These are phyloP conservation scores for Macrophomina tecta DNA, from an alignment of 2,329 filamentous ascomycete genomes.

Conservation along the genomic window DNA sequence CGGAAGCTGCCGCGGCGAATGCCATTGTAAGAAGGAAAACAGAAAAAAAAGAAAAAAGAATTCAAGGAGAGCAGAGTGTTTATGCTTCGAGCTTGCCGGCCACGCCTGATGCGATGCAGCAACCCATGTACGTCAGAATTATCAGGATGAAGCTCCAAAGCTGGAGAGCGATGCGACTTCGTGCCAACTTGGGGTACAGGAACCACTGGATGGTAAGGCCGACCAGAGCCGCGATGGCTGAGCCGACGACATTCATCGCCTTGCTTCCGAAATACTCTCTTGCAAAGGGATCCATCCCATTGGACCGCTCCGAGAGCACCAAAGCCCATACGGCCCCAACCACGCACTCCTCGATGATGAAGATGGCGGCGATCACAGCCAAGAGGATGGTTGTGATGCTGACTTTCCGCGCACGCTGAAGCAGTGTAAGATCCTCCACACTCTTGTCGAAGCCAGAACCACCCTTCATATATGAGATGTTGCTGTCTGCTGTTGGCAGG, in stretches of 20 bases:
- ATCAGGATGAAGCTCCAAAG: slow-evolving; percentile 26
- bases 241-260: slow-evolving; percentile 15
- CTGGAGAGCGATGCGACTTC: slow-evolving; percentile 6
- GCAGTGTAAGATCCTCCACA: slow-evolving; percentile 9
- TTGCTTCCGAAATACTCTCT: slow-evolving; percentile 25
- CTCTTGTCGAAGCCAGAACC: slow-evolving; percentile 8
- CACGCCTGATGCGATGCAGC: slow-evolving; percentile 22
- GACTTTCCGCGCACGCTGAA: background rate
- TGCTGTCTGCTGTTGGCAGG: slow-evolving; percentile 1
- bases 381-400: background rate
- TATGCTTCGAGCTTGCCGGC: slow-evolving; percentile 1
- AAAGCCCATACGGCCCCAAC: slow-evolving; percentile 22
- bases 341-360: slow-evolving; percentile 22
- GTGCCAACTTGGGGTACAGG: slow-evolving; percentile 7
- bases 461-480: slow-evolving; percentile 2
- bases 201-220: slow-evolving; percentile 12
- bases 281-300: slow-evolving; percentile 6
- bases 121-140: slow-evolving; percentile 23
- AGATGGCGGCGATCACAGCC: background rate
- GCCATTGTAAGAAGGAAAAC: background rate
- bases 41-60: background rate
- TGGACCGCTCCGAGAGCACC: background rate
- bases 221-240: slow-evolving; percentile 2
- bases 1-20: background rate
- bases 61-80: background rate